Base-by-base conservation (phyloP, 2,329 filamentous ascomycete genomes). In the Phyllosticta citriasiana region DNA sequence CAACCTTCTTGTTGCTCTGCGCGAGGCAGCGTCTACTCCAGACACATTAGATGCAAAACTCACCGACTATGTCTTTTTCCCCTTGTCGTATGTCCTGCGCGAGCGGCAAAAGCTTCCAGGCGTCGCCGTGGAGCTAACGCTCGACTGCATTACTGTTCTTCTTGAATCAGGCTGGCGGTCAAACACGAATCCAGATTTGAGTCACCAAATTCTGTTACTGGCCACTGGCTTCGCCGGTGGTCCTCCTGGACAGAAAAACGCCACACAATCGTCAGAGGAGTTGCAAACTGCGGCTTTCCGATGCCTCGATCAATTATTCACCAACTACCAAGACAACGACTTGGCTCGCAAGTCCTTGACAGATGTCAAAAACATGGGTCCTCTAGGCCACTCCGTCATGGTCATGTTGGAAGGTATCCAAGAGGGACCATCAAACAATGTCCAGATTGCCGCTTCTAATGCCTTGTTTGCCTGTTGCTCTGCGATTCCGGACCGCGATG, bases 21-120 rank as follows among this genome's bases (percentile, higher is more conserved):
- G 66, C 24, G 55, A 66, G 0, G 62, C 76, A 55, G 63, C 65
- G 16, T 67, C 70, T 24, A 68, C 67, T 7, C 72, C 76, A 40
- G 68, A 73, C 64, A 67, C 71, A 1, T 71, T 97, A 19, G 90
- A 97, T 71, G 82, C 86, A 58, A 93, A 91, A 71, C 78, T 97
- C 19, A 91, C 92, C 14, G 92, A 97, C 77, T 99, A 97, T 78
- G 83, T 89, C 69, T 97, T 97, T 78, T 96, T 97, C 64, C 94
- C 94, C 0, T 78, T 99, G 0, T 91, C 90, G 0, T 88, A 94
- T 67, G 84, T 97, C 50, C 87, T 99, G 67, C 87, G 90, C 62
- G 82, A 86, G 64, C 87, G 89, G 66, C 84, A 88, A 64, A 80
- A 82, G 55, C 84, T 92, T 59, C 86, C 92, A 0, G 82, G 88